phyloP scores from a whole-genome alignment of 768 basidiomycete genomes.

The Leccinellum rugosiceps region DNA sequence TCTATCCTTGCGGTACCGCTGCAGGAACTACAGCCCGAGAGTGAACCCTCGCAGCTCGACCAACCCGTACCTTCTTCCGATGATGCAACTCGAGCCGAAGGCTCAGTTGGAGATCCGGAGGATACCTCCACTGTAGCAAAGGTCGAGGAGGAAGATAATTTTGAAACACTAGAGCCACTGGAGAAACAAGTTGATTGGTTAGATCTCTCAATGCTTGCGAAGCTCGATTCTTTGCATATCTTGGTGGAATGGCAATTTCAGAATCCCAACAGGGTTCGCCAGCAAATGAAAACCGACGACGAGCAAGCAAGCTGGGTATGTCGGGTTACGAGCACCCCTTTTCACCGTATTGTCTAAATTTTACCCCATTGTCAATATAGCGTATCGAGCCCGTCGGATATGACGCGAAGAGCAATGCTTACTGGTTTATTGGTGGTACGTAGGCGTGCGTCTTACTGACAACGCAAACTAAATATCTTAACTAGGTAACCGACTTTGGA shows the following conservation, averaged over 20 bases:
- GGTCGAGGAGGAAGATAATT: slow-evolving; percentile 21
- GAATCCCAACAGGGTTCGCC: slow-evolving; percentile 64
- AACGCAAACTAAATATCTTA: slow-evolving; percentile 1
- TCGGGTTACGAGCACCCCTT: slow-evolving; percentile 2
- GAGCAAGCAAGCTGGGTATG: slow-evolving; percentile 77
- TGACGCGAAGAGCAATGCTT: slow-evolving; percentile 73
- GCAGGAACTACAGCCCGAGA: slow-evolving; percentile 8
- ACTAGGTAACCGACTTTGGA: slow-evolving; percentile 79
- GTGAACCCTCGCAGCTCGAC: slow-evolving; percentile 13
- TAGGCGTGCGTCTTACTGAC: neutral
- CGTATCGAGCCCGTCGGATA: slow-evolving; percentile 85
- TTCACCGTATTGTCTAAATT: neutral
- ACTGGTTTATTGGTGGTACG: slow-evolving; percentile 82
- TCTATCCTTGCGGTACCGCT: slow-evolving; percentile 4
- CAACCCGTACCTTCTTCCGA: slow-evolving; percentile 6
- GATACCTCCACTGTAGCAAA: slow-evolving; percentile 10
- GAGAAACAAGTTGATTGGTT: slow-evolving; percentile 63
- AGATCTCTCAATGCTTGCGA: slow-evolving; percentile 63
- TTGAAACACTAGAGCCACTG: slow-evolving; percentile 17
- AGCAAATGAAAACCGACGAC: slow-evolving; percentile 75
- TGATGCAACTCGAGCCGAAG: neutral
- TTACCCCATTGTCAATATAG: slow-evolving; percentile 36
- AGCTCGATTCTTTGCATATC: slow-evolving; percentile 71
- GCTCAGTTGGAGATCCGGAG: neutral
- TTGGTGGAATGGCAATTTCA: slow-evolving; percentile 88